Evolutionary conservation across 345 rosid species (phyloP), one percentile per base, ranked within the genome.

Genomic region (Cardamine resedifolia): DNA sequence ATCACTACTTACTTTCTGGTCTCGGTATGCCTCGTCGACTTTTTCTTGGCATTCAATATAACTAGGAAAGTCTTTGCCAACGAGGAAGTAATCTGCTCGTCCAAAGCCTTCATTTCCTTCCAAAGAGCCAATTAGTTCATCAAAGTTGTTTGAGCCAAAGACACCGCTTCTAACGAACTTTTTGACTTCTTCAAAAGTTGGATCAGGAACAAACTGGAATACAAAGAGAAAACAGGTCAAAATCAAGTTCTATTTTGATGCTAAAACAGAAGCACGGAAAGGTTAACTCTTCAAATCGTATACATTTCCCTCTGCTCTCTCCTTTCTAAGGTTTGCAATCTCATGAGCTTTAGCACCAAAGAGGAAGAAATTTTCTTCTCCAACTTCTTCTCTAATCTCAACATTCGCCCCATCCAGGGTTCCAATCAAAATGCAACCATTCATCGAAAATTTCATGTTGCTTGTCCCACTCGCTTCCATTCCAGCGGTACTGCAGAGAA

Each of bases 381-480:
- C 96, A 53, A 90, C 92, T 77, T 90, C 96, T 81, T 86, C 77
- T 52, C 88, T 74, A 66, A 90, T 90, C 77, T 90, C 96, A 10
- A 90, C 96, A 50, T 90, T 90, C 14, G 96, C 94, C 15, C 96
- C 94, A 76, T 90, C 97, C 75, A 90, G 78, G 18, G 97, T 90
- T 53, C 97, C 97, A 41, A 90, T 90, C 60, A 83, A 78, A 66
- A 88, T 60, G 70, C 97, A 88, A 38, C 94, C 92, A 66, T 90
- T 90, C 97, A 90, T 90, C 7, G 94, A 76, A 73, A 90, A 90
- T 83, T 90, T 90, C 96, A 90, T 90, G 80, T 90, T 90, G 82
- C 97, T 88, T 58, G 97, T 90, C 79, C 97, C 97, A 77, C 97
- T 90, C 23, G 97, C 97, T 76, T 90, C 97, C 97, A 90, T 90